Evolutionary conservation across 139 green algal genomes (phyloP), one percentile per base, ranked within the genome.

Genomic region (Mesostigma viride): DNA sequence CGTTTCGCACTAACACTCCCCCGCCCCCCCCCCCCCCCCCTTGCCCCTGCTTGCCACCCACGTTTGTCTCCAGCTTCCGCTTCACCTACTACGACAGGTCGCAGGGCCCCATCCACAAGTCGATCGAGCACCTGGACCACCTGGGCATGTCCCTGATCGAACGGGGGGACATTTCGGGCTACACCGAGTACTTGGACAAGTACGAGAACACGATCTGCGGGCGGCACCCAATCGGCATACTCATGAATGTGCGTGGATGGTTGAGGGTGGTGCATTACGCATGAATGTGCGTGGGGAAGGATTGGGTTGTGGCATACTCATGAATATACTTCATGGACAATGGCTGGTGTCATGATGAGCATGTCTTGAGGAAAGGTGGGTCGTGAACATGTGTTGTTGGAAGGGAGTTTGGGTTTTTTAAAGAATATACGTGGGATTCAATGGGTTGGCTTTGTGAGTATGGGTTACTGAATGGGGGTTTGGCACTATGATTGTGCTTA

Each of bases 171-270:
- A 75, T 90, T 1, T 6, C 65, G 4, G 69, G 44, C 53, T 94
- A 95, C 67, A 73, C 59, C 28, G 62, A 58, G 4, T 94, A 94
- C 74, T 36, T 94, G 5, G 27, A 60, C 26, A 40, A 76, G 31
- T 82, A 69, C 31, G 65, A 78, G 27, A 97, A 97, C 82, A 97
- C 91, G 11, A 96, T 97, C 53, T 97, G 91, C 67, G 91, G 91
- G 5, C 79, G 91, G 1, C 89, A 98, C 68, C 90, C 91, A 35
- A 97, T 96, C 47, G 85, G 79, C 3, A 76, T 97, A 24, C 74
- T 96, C 17, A 74, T 97, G 22, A 79, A 96, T 6, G 71, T 77
- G 17, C 20, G 22, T 14, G 53, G 8, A 64, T 34, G 83, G 24
- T 62, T 31, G 17, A 24, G 22, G 3, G 60, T 75, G 27, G 6